Evolutionary conservation across 148 eudicot genomes (phyloP).

Genomic region (Chenopodium album): DNA sequence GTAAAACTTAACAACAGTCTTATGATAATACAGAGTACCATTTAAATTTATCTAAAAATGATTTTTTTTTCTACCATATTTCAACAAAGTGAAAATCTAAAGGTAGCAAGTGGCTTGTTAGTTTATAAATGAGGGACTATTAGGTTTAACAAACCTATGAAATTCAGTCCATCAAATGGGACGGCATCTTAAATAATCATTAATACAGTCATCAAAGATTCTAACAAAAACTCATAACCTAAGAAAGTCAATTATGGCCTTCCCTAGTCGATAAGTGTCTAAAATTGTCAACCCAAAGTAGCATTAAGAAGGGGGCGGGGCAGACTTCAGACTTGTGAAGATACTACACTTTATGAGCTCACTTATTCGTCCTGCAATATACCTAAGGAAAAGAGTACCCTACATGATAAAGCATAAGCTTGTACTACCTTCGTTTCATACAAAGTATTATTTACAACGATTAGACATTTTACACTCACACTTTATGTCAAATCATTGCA

Average conservation of each 20-base stretch:
- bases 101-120: not conserved
- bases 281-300: too few relatives aligned
- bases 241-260: too few relatives aligned
- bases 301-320: too few relatives aligned
- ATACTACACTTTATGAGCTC: not conserved
- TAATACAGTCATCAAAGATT: not conserved
- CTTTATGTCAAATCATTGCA: too few relatives aligned
- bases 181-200: not conserved
- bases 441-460: too few relatives aligned
- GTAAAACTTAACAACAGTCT: too few relatives aligned
- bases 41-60: not conserved
- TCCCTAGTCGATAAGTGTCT: too few relatives aligned
- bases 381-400: not conserved
- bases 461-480: too few relatives aligned
- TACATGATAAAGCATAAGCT: not conserved
- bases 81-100: not conserved
- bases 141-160: not conserved
- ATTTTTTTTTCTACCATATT: not conserved
- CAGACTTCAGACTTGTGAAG: not conserved
- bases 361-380: not conserved
- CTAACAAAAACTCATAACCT: not conserved
- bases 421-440: too few relatives aligned
- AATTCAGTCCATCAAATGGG: not conserved
- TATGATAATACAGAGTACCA: not conserved
- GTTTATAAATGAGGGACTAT: not conserved